These are phyloP conservation scores for Boletus subcaerulescens DNA, from an alignment of 768 basidiomycete species.

Conservation along the genomic window DNA sequence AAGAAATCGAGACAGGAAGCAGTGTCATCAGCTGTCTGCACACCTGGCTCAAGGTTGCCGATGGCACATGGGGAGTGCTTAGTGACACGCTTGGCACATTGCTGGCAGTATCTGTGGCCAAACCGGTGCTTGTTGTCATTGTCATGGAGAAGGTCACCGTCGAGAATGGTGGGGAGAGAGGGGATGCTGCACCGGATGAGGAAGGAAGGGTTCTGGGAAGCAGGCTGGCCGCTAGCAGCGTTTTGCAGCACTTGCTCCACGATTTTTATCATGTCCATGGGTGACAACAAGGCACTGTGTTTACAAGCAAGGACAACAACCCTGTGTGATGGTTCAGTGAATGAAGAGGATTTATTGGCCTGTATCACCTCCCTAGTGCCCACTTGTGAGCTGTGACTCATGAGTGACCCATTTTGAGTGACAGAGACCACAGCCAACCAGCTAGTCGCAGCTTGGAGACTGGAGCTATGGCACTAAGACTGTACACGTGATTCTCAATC, in stretches of 20 bases:
- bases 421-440: no score
- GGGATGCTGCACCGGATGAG: neutral
- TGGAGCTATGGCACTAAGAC: no score
- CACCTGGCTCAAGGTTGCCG: neutral
- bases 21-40: slow-evolving; percentile 11
- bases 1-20: neutral
- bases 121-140: neutral
- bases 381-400: no score
- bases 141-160: neutral
- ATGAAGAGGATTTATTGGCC: neutral
- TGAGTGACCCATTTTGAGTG: no score
- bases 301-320: neutral
- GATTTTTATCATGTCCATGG: neutral
- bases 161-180: neutral
- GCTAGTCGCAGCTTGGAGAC: no score
- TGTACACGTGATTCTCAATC: no score
- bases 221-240: neutral
- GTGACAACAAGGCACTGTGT: rapidly evolving
- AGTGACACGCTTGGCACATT: neutral
- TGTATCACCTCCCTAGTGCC: no score
- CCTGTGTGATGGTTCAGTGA: slow-evolving; percentile 5
- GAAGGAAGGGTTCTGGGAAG: slow-evolving; percentile 2
- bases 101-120: neutral
- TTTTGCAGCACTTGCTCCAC: neutral
- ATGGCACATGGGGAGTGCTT: neutral